Evolutionary conservation across 352 stramenopile genomes (phyloP).

Genomic region (Phytopythium mirpurense): DNA sequence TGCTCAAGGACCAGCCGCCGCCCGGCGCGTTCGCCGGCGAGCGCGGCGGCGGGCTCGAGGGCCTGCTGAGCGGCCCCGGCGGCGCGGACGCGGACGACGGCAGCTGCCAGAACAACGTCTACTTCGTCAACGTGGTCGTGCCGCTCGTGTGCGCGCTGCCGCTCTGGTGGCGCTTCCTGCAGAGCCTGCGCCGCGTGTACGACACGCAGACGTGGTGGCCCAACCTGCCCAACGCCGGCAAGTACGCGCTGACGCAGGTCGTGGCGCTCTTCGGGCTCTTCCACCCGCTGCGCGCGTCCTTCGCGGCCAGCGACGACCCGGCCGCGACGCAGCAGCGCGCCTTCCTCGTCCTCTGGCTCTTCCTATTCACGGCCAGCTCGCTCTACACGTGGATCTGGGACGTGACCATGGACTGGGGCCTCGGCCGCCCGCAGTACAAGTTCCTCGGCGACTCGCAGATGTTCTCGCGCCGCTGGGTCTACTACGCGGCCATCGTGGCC

Average conservation of each 20-base stretch:
- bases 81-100: conserved; percentile 13
- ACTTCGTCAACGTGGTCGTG: conserved; percentile 94
- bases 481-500: conserved; percentile 71
- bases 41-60: not conserved
- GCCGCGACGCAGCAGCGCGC: conserved; percentile 19
- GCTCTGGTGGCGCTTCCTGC: conserved; percentile 95
- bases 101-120: conserved; percentile 67
- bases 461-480: conserved; percentile 77
- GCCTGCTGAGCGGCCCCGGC: conserved; percentile 1
- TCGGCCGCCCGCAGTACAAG: conserved; percentile 71
- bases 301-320: conserved; percentile 12
- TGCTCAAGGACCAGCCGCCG: conserved; percentile 53
- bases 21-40: conserved; percentile 7
- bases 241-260: conserved; percentile 90
- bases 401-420: conserved; percentile 85
- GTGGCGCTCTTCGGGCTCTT: conserved; percentile 85
- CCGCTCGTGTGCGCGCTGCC: conserved; percentile 94
- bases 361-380: conserved; percentile 75
- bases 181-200: conserved; percentile 93
- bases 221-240: conserved; percentile 94
- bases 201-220: conserved; percentile 95
- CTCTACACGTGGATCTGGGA: conserved; percentile 84
- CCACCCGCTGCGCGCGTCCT: conserved; percentile 61
- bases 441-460: conserved; percentile 80
- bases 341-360: conserved; percentile 70